phyloP scores from a whole-genome alignment of 2,329 filamentous ascomycete genomes.

The Lecanicillium sp. region DNA sequence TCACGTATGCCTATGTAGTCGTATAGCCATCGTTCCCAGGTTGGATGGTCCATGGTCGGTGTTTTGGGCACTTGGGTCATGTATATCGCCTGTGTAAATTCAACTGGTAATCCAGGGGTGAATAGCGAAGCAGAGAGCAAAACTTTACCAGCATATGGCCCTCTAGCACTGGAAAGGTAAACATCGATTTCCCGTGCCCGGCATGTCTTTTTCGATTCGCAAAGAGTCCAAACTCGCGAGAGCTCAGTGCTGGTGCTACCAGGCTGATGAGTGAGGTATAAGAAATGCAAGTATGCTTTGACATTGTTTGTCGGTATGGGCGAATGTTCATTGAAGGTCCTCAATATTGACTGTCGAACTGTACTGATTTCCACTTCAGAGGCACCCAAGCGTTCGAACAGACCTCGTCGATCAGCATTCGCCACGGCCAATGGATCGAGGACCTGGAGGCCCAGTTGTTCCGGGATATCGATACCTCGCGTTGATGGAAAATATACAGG shows the following conservation, averaged over 20 bases:
- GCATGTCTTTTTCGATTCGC: too few species aligned
- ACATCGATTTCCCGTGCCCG: background rate
- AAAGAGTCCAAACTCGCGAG: too few species aligned
- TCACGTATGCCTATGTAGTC: slow-evolving; percentile 4
- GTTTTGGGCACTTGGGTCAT: background rate
- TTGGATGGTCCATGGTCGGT: background rate
- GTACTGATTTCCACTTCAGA: background rate
- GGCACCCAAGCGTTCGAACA: slow-evolving; percentile 8
- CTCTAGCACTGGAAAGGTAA: background rate
- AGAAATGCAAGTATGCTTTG: slow-evolving; percentile 6
- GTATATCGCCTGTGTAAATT: background rate
- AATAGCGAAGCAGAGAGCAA: background rate
- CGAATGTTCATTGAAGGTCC: too few species aligned
- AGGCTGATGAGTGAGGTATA: slow-evolving; percentile 7
- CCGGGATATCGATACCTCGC: background rate
- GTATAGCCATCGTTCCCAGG: slow-evolving; percentile 7
- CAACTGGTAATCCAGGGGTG: background rate
- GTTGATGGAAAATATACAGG: background rate
- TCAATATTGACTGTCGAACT: slow-evolving; percentile 2
- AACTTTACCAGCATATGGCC: background rate
- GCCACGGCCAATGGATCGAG: slow-evolving; percentile 2
- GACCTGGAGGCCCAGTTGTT: background rate
- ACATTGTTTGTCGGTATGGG: background rate
- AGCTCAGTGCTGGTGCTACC: too few species aligned
- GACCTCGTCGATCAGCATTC: slow-evolving; percentile 4